A percentile compares a stretch with the other conserved stretches of the same genome.
Conservation (phyloP, 148 eudicot species). For the Vaccinium vitisidaea region DNA sequence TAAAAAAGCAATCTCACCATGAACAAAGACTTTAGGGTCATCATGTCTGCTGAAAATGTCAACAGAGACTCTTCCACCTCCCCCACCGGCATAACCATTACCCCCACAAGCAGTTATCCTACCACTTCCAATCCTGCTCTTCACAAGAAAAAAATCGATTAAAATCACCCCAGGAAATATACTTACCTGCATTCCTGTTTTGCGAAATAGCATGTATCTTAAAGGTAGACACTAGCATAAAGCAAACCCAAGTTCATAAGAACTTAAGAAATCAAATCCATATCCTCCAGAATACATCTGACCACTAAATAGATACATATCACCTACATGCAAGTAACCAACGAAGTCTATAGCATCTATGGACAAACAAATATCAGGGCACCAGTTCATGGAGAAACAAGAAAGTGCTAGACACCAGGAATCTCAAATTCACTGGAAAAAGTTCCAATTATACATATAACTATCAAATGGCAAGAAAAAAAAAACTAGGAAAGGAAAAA, state of each 20-base stretch:
- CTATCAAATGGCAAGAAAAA: not conserved
- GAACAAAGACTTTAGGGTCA: conserved; percentile 56
- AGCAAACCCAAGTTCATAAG: not conserved
- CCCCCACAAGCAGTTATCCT: conserved; percentile 87
- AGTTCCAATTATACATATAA: not conserved
- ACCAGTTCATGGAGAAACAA: not conserved
- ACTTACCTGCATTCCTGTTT: not conserved
- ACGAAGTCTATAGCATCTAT: too few species aligned
- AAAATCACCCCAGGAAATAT: not conserved
- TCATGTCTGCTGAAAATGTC: conserved; percentile 97
- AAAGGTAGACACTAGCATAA: not conserved
- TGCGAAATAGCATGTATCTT: not conserved
- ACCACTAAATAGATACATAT: not conserved
- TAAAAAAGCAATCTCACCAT: conserved; percentile 54
- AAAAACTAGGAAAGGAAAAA: not conserved
- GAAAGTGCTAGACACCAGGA: not conserved
- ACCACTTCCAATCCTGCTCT: conserved; percentile 89
- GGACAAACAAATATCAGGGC: not conserved
- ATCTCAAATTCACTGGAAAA: not conserved
- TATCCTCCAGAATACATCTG: not conserved
- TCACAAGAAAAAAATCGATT: conserved; percentile 23
- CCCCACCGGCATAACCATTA: conserved; percentile 89
- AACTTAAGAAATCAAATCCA: not conserved
- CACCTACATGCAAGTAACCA: not conserved
- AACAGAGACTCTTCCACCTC: conserved; percentile 93